Evolutionary conservation across 2,329 filamentous ascomycete genomes (phyloP).

Genomic region (Raffaelea albimanens): DNA sequence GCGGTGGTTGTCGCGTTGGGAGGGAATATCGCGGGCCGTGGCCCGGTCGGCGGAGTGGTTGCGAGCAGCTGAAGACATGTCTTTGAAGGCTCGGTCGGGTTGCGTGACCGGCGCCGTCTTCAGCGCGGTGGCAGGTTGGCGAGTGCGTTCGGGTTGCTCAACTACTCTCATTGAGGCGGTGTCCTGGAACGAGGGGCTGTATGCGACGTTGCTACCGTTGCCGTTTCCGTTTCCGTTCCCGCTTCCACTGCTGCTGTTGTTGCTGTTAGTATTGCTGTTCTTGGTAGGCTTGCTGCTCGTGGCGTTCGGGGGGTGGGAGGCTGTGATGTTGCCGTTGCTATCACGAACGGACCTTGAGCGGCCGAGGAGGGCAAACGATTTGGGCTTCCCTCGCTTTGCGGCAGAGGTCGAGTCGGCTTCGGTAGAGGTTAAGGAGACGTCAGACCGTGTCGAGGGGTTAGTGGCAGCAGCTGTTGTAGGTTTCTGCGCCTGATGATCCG

Average conservation of each 20-base stretch:
- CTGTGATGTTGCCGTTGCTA: slow-evolving; percentile 26
- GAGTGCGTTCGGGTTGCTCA: slow-evolving; percentile 27
- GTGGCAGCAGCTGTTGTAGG: slow-evolving; percentile 1
- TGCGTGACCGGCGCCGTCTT: slow-evolving; percentile 54
- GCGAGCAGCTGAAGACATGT: slow-evolving; percentile 52
- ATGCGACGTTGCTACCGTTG: neutral
- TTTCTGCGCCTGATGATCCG: slow-evolving; percentile 20
- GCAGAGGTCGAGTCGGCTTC: slow-evolving; percentile 7
- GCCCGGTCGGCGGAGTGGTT: slow-evolving; percentile 67
- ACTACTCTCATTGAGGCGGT: slow-evolving; percentile 10
- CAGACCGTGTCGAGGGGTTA: slow-evolving; percentile 39
- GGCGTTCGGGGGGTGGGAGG: slow-evolving; percentile 4
- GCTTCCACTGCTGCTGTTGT: neutral
- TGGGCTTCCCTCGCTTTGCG: slow-evolving; percentile 36
- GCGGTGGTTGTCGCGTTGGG: slow-evolving; percentile 1
- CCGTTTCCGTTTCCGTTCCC: slow-evolving; percentile 7
- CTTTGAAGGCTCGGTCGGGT: slow-evolving; percentile 57
- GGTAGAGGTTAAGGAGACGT: slow-evolving; percentile 41
- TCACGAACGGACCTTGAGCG: slow-evolving; percentile 44
- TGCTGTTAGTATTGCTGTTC: neutral
- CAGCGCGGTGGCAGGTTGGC: slow-evolving; percentile 27
- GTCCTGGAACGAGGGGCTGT: slow-evolving; percentile 13
- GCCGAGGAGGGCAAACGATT: slow-evolving; percentile 43
- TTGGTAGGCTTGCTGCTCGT: neutral
- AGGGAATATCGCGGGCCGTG: slow-evolving; percentile 29